Evolutionary conservation across 352 stramenopile species (phyloP).

Genomic region (Phytopythium kandeliae): DNA sequence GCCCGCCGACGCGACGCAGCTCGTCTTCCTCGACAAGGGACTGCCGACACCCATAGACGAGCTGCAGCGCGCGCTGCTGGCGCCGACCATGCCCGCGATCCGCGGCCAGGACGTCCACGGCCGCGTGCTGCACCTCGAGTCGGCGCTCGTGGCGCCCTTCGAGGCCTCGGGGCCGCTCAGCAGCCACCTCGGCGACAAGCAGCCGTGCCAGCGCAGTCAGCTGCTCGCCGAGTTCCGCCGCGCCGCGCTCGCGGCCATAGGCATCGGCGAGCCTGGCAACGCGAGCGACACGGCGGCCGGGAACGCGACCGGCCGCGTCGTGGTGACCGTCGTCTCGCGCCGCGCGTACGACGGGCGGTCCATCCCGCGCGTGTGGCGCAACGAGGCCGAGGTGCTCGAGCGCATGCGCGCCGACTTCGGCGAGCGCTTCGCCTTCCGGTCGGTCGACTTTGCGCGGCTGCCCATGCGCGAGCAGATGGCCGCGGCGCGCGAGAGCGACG

Average conservation of each 20-base stretch:
- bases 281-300: background rate
- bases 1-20: constrained; percentile 20
- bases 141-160: constrained; percentile 26
- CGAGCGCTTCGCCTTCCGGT: constrained; percentile 31
- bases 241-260: constrained; percentile 21
- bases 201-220: constrained; percentile 24
- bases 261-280: constrained; percentile 4
- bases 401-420: constrained; percentile 39
- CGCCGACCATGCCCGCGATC: constrained; percentile 17
- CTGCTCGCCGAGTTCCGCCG: constrained; percentile 16
- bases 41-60: constrained; percentile 33
- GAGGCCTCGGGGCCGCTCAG: constrained; percentile 37
- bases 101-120: constrained; percentile 19
- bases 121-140: constrained; percentile 29
- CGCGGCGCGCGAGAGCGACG: constrained; percentile 55
- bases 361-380: constrained; percentile 57
- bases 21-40: constrained; percentile 43
- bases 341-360: constrained; percentile 37
- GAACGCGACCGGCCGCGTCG: constrained; percentile 8
- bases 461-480: constrained; percentile 57
- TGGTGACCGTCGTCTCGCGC: constrained; percentile 57
- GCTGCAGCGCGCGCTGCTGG: constrained; percentile 24
- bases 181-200: constrained; percentile 37
- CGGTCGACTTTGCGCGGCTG: constrained; percentile 58
- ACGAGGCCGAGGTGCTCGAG: constrained; percentile 47